Evolutionary conservation across 208 protist species (phyloP), one percentile per base, ranked within the genome.

Genomic region (Leishmania martiniquensis): DNA sequence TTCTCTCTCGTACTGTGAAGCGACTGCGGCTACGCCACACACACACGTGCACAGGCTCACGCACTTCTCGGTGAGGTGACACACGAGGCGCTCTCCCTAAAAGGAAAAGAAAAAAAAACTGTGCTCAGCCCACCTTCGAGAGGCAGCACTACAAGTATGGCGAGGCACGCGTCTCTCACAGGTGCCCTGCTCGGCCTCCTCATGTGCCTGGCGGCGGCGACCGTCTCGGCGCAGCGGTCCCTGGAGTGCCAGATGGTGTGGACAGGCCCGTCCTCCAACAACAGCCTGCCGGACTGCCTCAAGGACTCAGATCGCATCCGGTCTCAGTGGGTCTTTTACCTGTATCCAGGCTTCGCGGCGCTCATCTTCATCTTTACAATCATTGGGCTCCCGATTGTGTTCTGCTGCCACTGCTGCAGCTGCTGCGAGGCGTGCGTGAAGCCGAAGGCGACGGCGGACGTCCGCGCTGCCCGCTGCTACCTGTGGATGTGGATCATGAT

Each of bases 171-270:
- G 37, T 54, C 74, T 63, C 66, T 85, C 37, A 78, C 84, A 59
- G 51, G 81, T 32, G 78, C 75, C 7, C 45, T 87, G 65, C 60
- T 89, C 55, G 77, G 69, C 42, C 51, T 84, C 51, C 47, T 82
- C 39, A 63, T 86, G 82, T 81, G 57, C 55, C 15, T 90, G 67
- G 79, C 81, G 20, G 81, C 81, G 34, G 75, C 77, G 4, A 55
- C 78, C 4, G 83, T 57, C 51, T 72, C 77, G 6, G 86, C 86
- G 25, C 84, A 90, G 76, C 81, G 67, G 44, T 92, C 90, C n/a
- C 73, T 96, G n/a, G 85, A 88, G 68, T 96, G 93, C 57, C 81
- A 95, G 66, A 90, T 81, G 34, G 88, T 93, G 22, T 96, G 93
- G 93, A 75, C 42, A 5, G 89, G 83, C n/a, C 82, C 93, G 0